Evolutionary conservation across 2,329 filamentous ascomycete genomes (phyloP).

Genomic region (Fusarium buxicola): DNA sequence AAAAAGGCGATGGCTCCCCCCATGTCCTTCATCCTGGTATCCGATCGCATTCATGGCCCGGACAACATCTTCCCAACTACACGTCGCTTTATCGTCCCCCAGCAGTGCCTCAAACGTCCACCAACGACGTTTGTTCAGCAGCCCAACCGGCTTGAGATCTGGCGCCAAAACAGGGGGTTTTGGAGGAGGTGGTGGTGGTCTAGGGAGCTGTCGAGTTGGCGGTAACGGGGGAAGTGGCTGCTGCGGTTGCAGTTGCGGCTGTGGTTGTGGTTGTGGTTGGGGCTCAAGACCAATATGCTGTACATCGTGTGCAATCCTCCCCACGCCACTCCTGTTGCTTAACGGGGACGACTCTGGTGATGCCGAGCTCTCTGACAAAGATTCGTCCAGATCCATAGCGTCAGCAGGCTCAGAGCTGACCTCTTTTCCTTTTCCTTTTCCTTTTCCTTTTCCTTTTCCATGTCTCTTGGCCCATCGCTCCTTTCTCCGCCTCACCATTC

Average conservation of each 20-base stretch:
- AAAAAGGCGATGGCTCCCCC: constrained; percentile 27
- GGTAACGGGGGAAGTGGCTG: constrained; percentile 13
- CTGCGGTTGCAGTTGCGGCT: constrained; percentile 7
- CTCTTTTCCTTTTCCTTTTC: no score
- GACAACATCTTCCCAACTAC: constrained; percentile 17
- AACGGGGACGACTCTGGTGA: background rate
- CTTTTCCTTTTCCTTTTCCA: no score
- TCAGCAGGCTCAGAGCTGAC: background rate
- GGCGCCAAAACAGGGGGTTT: background rate
- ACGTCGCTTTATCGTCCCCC: background rate
- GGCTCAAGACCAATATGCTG: constrained; percentile 1
- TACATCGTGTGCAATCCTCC: no score
- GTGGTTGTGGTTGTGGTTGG: background rate
- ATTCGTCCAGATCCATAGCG: background rate
- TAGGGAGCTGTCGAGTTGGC: background rate
- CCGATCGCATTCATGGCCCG: constrained; percentile 20
- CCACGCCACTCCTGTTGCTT: background rate
- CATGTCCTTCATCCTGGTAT: constrained; percentile 21
- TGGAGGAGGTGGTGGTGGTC: background rate
- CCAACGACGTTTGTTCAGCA: constrained; percentile 35
- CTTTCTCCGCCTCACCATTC: background rate
- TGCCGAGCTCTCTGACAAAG: background rate
- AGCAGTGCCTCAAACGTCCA: constrained; percentile 20
- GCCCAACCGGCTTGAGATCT: constrained; percentile 5
- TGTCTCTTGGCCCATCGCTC: no score